Evolutionary conservation across 2,329 filamentous ascomycete genomes (phyloP), one percentile per base, ranked within the genome.

Genomic region (Claviceps arundinis): DNA sequence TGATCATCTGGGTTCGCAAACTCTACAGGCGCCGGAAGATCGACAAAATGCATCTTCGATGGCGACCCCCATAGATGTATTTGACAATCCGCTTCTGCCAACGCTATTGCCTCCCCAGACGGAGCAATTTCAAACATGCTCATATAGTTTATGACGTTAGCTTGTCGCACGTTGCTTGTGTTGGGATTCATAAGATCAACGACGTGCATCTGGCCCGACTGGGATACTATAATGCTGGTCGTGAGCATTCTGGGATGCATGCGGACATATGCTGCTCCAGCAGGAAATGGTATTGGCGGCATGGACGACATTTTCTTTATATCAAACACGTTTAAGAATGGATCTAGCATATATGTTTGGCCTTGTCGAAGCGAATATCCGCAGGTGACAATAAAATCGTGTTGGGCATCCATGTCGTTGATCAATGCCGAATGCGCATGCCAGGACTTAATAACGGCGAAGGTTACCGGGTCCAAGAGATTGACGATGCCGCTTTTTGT

Each of bases 211-310:
- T 96, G 89, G 1, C 94, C 93, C 44, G 82, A 86, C 62, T 94
- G 89, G 2, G 91, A 95, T 30, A 90, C 84, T 48, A 98, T 88
- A 55, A 98, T 90, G 61, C 88, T 91, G 0, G 94, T 97, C 0
- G 93, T 96, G 19, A 89, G 85, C 79, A 98, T 87, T 60, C 89
- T 85, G 1, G 94, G 93, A 65, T 98, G 93, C 86, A 98, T 93
- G 54, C 93, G 84, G 43, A 96, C 90, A 70, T 89, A 95, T 38
- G 93, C 91, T 40, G 91, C 93, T 9, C 93, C 89, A 2, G 89
- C 85, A 53, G 93, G 91, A 59, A 85, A 98, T 0, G 93, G 88
- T 43, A 98, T 91, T 0, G 93, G 93, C 4, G 89, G 85, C 64
- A 96, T 80, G 22, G 89, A 89, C 17, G 81, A 79, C 71, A 96